phyloP scores from a whole-genome alignment of 1,284 basidiomycete genomes.

The Ceraceosorus guamensis region DNA sequence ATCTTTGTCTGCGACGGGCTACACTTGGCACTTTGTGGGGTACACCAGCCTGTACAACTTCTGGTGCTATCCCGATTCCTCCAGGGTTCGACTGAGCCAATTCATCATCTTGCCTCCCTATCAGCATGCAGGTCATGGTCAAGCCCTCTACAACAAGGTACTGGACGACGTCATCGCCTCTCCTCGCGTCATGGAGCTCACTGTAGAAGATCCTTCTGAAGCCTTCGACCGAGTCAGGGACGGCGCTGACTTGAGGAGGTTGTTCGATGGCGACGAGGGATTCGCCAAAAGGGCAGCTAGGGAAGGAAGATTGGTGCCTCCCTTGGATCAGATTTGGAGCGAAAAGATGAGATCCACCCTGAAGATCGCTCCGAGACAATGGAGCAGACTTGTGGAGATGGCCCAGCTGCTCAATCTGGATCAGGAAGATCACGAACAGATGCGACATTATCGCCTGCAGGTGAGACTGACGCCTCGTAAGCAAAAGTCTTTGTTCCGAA shows the following conservation, averaged over 20 bases:
- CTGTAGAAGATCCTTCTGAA: conserved; percentile 94
- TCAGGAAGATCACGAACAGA: conserved; percentile 56
- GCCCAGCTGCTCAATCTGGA: conserved; percentile 69
- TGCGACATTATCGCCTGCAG: conserved; percentile 63
- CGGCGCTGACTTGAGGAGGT: conserved; percentile 75
- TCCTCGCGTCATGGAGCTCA: conserved; percentile 72
- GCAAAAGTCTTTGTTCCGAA: conserved; percentile 5
- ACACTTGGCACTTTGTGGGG: conserved; percentile 50
- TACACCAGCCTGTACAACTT: conserved; percentile 37
- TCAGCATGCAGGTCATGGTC: conserved; percentile 70
- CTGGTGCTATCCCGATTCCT: conserved; percentile 32
- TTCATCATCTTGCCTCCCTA: conserved; percentile 88
- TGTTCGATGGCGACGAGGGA: conserved; percentile 65
- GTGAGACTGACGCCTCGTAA: conserved; percentile 16
- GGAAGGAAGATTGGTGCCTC: conserved; percentile 62
- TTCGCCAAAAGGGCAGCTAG: conserved; percentile 47
- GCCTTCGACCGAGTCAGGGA: conserved; percentile 91
- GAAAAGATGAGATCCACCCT: conserved; percentile 70
- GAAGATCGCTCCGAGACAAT: conserved; percentile 93
- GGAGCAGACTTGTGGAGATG: conserved; percentile 86
- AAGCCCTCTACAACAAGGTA: conserved; percentile 71
- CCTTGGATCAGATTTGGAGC: conserved; percentile 69
- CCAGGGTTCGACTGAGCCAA: conserved; percentile 57
- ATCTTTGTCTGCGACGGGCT: conserved; percentile 4
- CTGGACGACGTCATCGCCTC: conserved; percentile 68